Conservation (phyloP, 805 yeast species). For the Candida namnaoensis region DNA sequence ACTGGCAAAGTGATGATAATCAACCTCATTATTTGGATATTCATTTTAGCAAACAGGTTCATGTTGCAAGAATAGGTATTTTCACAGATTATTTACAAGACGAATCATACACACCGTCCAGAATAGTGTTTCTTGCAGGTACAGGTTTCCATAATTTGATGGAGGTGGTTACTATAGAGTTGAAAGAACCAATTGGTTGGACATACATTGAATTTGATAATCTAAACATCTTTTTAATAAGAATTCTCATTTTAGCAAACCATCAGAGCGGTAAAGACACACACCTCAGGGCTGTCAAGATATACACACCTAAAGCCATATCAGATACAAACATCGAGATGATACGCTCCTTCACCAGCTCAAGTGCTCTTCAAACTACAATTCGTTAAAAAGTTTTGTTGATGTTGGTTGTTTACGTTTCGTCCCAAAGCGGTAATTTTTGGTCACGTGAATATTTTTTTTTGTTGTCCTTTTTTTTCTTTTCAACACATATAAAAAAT, state of each 20-base stretch:
- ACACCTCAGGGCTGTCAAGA: conserved; percentile 69
- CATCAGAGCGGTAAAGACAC: conserved; percentile 97
- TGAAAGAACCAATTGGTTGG: conserved; percentile 76
- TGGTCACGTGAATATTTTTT: no score
- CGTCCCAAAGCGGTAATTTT: no score
- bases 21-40: conserved; percentile 80
- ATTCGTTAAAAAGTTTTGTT: no score
- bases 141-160: conserved; percentile 70
- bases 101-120: conserved; percentile 88
- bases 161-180: conserved; percentile 51
- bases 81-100: conserved; percentile 67
- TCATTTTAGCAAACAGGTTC: conserved; percentile 71
- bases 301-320: conserved; percentile 35
- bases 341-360: conserved; percentile 16
- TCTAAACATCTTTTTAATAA: conserved; percentile 57
- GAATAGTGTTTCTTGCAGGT: conserved; percentile 59
- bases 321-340: conserved; percentile 14
- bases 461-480: no score
- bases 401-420: no score
- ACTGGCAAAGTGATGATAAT: conserved; percentile 94
- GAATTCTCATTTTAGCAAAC: conserved; percentile 58
- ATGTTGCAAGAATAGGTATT: conserved; percentile 57
- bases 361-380: neutral
- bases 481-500: no score
- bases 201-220: conserved; percentile 44